Evolutionary conservation across 2,329 filamentous ascomycete species (phyloP), one percentile per base, ranked within the genome.

Genomic region (Nigrospora osmanthi): DNA sequence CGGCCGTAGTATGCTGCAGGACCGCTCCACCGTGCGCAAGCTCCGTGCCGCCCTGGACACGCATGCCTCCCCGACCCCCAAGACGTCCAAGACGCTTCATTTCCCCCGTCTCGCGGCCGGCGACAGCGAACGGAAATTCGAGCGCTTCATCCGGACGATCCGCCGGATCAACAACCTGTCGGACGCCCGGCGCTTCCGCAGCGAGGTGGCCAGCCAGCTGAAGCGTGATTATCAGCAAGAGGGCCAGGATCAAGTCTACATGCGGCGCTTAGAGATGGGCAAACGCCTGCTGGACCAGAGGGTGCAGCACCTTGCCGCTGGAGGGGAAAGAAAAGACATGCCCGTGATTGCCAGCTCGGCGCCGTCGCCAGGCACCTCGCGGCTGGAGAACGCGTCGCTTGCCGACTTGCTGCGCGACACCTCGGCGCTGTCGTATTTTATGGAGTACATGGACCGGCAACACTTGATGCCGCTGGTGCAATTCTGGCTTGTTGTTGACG

Each of bases 361-460:
- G 13, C 52, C 53, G 30, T 43, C 39, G 23, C 59, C 63, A n/a
- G 54, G 48, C 16, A 67, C 76, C n/a, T 85, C 85, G 2, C 77
- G 75, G 38, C 70, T 90, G 35, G 83, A 89, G 51, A 85, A 86
- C 54, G 84, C 85, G 9, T 83, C 87, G 1, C 71, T 97, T 2
- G 79, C 83, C 12, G 89, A 97, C 52, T 75, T 98, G n/a, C 73
- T 98, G 47, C 85, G 90, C 53, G 89, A 94, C 63, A 80, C 93
- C 3, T 86, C 91, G 1, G 91, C 89, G 0, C 73, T 98, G 10
- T 97, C 93, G 3, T 98, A 95, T 61, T 97, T 98, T 68, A 98
- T 98, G 93, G 93, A 98, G 61, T 97, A 89, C 58, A 98, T 98
- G 93, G 93, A 98, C 61, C 83, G 93, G 36, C 86, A 90, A 60